Evolutionary conservation across 139 green algal species (phyloP).

Genomic region (Edaphochlamys debaryana): DNA sequence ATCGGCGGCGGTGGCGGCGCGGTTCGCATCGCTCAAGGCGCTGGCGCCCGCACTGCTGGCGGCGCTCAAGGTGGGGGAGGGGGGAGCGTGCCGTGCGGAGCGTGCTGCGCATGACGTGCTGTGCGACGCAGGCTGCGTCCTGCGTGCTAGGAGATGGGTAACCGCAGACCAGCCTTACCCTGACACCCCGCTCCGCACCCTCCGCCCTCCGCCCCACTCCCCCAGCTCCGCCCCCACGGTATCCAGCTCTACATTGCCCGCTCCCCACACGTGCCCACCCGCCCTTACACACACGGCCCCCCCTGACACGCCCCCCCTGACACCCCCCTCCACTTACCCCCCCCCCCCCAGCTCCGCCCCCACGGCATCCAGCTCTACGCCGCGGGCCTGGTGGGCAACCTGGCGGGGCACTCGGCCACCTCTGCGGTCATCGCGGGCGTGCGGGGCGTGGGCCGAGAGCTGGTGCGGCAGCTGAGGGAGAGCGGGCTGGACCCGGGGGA

Average conservation of each 20-base stretch:
- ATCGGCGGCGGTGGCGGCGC: conserved; percentile 36
- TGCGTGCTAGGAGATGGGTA: too few species aligned
- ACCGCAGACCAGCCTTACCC: too few species aligned
- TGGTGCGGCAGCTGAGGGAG: conserved; percentile 38
- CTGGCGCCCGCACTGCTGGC: conserved; percentile 33
- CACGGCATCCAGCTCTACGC: conserved; percentile 34
- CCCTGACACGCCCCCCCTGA: too few species aligned
- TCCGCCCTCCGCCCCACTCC: background rate
- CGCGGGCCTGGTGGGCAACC: conserved; percentile 48
- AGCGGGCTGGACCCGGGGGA: background rate
- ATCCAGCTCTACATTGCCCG: conserved; percentile 28
- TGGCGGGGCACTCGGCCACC: conserved; percentile 42
- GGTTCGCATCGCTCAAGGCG: conserved; percentile 38
- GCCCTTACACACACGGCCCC: too few species aligned
- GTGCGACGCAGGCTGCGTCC: too few species aligned
- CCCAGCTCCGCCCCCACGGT: background rate
- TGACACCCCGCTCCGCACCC: too few species aligned
- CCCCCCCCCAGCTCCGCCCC: background rate
- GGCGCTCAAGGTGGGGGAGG: conserved; percentile 16
- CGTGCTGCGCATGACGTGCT: too few species aligned
- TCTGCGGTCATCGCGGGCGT: conserved; percentile 20
- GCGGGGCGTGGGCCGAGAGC: conserved; percentile 20
- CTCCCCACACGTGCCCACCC: too few species aligned
- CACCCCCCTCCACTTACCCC: too few species aligned
- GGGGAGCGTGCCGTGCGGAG: background rate